Percentiles rank a stretch among this genome's conserved stretches.
phyloP scores from a whole-genome alignment of 192 early-diverging fungal genomes.

The Linnemannia schmuckeri region DNA sequence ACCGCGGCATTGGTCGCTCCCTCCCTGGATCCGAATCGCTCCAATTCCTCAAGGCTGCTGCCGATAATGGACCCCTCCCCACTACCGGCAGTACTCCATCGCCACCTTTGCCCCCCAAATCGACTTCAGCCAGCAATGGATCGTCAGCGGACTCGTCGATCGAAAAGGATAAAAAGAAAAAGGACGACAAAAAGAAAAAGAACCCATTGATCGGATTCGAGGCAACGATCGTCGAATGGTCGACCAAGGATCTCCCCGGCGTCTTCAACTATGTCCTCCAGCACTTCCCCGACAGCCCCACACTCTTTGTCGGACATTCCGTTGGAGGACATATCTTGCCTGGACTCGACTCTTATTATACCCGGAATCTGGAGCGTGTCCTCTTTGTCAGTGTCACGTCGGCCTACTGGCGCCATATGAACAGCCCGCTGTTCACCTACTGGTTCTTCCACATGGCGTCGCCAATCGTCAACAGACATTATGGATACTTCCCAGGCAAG shows the following conservation, averaged over 20 bases:
- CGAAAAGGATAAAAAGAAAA: neutral
- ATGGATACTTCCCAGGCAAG: slow-evolving; percentile 51
- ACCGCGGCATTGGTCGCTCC: slow-evolving; percentile 49
- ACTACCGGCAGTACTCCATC: neutral
- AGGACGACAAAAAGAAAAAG: slow-evolving; percentile 21
- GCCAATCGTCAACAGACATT: slow-evolving; percentile 30
- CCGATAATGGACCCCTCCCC: slow-evolving; percentile 10
- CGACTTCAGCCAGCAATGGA: neutral
- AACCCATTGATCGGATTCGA: slow-evolving; percentile 53
- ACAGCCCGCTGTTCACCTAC: slow-evolving; percentile 47
- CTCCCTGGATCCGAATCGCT: slow-evolving; percentile 34
- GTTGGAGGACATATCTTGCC: slow-evolving; percentile 47
- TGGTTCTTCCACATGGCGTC: slow-evolving; percentile 56
- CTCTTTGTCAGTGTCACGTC: slow-evolving; percentile 48
- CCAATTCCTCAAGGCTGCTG: slow-evolving; percentile 27
- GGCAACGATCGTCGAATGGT: slow-evolving; percentile 53
- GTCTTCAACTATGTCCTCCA: slow-evolving; percentile 45
- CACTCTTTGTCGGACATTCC: slow-evolving; percentile 41
- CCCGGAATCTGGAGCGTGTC: slow-evolving; percentile 45
- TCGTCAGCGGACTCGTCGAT: neutral
- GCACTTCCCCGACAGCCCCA: slow-evolving; percentile 43
- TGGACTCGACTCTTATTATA: slow-evolving; percentile 45
- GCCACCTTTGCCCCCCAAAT: slow-evolving; percentile 30
- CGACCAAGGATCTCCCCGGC: slow-evolving; percentile 38
- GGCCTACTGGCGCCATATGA: slow-evolving; percentile 51